Evolutionary conservation across 139 green algal species (phyloP).

Genomic region (Mesostigma viride): DNA sequence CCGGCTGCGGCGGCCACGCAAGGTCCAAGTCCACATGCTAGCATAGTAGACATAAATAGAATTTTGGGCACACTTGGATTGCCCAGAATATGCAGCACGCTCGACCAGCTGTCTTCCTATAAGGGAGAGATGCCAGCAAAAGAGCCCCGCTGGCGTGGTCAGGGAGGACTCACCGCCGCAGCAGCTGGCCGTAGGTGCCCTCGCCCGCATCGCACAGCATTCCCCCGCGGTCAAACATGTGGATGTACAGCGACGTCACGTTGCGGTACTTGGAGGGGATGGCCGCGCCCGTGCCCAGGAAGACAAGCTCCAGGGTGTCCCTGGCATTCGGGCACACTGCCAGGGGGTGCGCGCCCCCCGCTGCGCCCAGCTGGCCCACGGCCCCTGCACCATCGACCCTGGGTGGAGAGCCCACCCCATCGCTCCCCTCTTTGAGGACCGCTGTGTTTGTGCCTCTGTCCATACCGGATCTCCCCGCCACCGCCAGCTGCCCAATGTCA

Average conservation of each 20-base stretch:
- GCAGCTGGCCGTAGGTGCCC: slow-evolving; percentile 75
- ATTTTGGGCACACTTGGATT: too few relatives aligned
- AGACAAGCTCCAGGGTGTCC: slow-evolving; percentile 34
- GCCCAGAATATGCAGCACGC: too few relatives aligned
- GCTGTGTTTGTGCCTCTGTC: too few relatives aligned
- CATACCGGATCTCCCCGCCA: too few relatives aligned
- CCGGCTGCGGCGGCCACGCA: too few relatives aligned
- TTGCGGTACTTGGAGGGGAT: slow-evolving; percentile 92
- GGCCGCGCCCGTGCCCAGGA: slow-evolving; percentile 47
- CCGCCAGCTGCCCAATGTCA: too few relatives aligned
- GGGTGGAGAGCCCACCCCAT: neutral
- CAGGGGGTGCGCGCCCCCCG: neutral
- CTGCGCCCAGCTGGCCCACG: neutral
- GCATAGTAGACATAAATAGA: too few relatives aligned
- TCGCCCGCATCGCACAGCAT: slow-evolving; percentile 89
- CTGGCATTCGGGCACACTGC: neutral
- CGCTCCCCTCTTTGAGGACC: too few relatives aligned
- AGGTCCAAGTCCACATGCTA: too few relatives aligned
- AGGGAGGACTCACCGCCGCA: slow-evolving; percentile 21
- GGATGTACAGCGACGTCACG: slow-evolving; percentile 69
- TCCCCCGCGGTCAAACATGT: slow-evolving; percentile 50
- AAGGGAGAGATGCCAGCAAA: too few relatives aligned
- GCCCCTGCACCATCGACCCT: neutral
- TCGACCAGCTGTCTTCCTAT: too few relatives aligned
- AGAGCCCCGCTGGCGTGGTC: too few relatives aligned